Base-by-base conservation (phyloP, 371 early-diverging fungal genomes). In the Mortierella sp. region DNA sequence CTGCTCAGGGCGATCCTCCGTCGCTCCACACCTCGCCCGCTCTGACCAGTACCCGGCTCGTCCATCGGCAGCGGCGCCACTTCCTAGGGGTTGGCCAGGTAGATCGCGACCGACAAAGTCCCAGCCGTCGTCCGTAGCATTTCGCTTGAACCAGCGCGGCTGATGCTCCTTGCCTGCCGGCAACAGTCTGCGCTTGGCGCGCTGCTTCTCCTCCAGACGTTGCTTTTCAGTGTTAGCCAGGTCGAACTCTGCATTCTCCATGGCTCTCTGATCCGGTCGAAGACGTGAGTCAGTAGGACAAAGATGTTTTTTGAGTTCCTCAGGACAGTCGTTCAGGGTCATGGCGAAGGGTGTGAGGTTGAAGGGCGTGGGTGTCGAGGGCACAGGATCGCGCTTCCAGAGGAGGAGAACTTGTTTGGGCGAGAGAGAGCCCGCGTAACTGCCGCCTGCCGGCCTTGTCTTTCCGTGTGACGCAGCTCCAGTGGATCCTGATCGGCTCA, bases 271-370 rank as follows among this genome's bases (percentile, higher is more conserved):
- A 71, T 94, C 94, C 11, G 92, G 92, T 14, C 94, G 84, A 51
- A 91, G 83, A 37, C 95, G 83, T 14, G 89, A 92, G 67, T 95
- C 95, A 3, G 94, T 92, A 4, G 88, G 91, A 24, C 90, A 89
- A 42, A 95, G 70, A 57, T 75, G 81, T 6, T 69, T 63, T 46
- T 67, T 76, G 19, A 94, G 83, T 19, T 64, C 56, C 1, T 82
- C 70, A 2, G 88, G 79, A 24, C 84, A 64, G 57, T 95, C 85
- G 79, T 94, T 95, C 42, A 95, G 80, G 17, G 90, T 84, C 64
- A 88, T 83, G 21, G 95, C 93, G 72, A 91, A 93, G 2, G 76
- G 66, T 9, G 95, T 94, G 46, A 92, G 71, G 64, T 94, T 86
- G 79, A 91, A 95, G 9, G 83, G 82, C 27, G 82, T 81, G n/a